These are phyloP conservation scores for Coprinopsis marcescibilis DNA, from an alignment of 768 basidiomycete species.

Conservation along the genomic window DNA sequence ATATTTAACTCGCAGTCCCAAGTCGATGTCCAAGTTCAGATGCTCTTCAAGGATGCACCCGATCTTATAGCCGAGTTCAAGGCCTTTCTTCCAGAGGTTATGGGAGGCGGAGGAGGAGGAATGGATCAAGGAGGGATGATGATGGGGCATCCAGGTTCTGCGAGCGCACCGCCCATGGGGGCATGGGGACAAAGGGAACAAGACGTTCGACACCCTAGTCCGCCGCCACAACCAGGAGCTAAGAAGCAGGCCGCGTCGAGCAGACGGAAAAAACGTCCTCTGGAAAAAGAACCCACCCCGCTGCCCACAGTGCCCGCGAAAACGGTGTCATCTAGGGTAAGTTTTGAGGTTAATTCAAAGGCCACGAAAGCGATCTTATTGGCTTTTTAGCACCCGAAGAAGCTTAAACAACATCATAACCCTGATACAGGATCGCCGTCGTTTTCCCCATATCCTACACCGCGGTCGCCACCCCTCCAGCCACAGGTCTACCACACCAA, in stretches of 20 bases:
- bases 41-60: constrained; percentile 74
- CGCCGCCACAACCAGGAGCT: constrained; percentile 29
- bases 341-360: constrained; percentile 10
- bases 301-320: constrained; percentile 41
- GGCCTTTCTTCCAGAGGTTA: constrained; percentile 69
- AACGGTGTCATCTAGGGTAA: constrained; percentile 25
- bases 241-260: constrained; percentile 41
- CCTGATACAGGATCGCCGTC: constrained; percentile 51
- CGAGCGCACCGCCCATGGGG: constrained; percentile 1
- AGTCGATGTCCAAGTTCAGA: constrained; percentile 76
- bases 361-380: not conserved
- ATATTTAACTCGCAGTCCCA: constrained; percentile 42
- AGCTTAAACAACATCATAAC: constrained; percentile 56
- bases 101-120: constrained; percentile 11
- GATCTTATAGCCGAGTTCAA: constrained; percentile 80
- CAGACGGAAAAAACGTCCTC: constrained; percentile 57
- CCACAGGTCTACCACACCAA: constrained; percentile 22
- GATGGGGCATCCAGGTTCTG: constrained; percentile 47
- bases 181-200: constrained; percentile 3
- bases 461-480: constrained; percentile 37
- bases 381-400: constrained; percentile 46
- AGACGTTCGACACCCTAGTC: constrained; percentile 16
- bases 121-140: constrained; percentile 32
- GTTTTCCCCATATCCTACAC: constrained; percentile 42
- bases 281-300: constrained; percentile 67